These are phyloP conservation scores for Violaceomyces palustris DNA, from an alignment of 1,284 basidiomycete species.

Conservation along the genomic window DNA sequence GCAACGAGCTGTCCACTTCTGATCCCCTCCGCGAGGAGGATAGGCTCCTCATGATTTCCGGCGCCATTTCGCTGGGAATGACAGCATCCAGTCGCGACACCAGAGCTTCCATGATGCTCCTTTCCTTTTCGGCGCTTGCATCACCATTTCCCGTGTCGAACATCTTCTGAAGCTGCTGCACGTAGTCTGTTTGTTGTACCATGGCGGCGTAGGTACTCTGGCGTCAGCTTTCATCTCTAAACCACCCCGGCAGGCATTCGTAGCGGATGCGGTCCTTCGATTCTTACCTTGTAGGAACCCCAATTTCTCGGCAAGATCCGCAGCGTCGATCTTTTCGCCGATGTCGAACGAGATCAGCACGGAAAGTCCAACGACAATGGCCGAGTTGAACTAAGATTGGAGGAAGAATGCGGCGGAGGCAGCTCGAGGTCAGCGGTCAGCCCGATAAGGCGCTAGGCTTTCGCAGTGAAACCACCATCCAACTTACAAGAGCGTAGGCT, in stretches of 20 bases:
- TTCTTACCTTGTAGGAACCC: slow-evolving; percentile 19
- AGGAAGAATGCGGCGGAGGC: neutral
- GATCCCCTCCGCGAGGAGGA: too few species aligned
- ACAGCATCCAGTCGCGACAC: slow-evolving; percentile 24
- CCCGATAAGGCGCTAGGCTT: neutral
- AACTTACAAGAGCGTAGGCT: slow-evolving; percentile 11
- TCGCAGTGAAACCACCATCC: neutral
- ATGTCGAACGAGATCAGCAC: slow-evolving; percentile 20
- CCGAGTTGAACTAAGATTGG: slow-evolving; percentile 16
- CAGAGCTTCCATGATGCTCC: slow-evolving; percentile 29
- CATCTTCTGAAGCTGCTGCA: slow-evolving; percentile 17
- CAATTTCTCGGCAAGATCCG: slow-evolving; percentile 19
- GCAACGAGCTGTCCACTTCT: too few species aligned
- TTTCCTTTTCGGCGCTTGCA: slow-evolving; percentile 23
- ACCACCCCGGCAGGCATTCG: too few species aligned
- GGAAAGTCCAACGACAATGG: slow-evolving; percentile 31
- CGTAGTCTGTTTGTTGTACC: slow-evolving; percentile 7
- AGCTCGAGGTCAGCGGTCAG: neutral
- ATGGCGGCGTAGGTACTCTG: neutral
- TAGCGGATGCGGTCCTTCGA: too few species aligned
- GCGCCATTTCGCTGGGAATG: slow-evolving; percentile 15
- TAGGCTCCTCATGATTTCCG: too few species aligned
- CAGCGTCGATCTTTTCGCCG: slow-evolving; percentile 17
- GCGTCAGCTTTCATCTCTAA: neutral
- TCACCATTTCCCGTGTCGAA: slow-evolving; percentile 32